Evolutionary conservation across 495 filamentous ascomycete species (phyloP), one percentile per base, ranked within the genome.

Genomic region (Aspergillus saccharolyticus): DNA sequence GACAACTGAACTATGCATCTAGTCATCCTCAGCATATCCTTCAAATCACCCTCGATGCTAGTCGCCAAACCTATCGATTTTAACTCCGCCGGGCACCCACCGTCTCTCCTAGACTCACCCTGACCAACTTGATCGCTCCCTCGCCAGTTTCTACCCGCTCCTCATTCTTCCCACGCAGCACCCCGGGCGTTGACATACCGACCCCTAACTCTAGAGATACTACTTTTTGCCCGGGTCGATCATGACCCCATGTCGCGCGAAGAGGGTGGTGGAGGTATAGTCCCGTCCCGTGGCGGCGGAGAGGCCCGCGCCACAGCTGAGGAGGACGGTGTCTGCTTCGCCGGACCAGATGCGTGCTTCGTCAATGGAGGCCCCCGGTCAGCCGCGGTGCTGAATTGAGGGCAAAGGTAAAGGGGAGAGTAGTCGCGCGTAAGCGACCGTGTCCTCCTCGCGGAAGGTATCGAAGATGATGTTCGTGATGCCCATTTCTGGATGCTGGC

Each of bases 121-220:
- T n/a, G 14, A 49, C 21, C 20, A 49, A 15, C 18, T n/a, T 10
- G 7, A 49, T n/a, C 20, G 10, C 10, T 21, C 46, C 46, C 21
- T 49, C 46, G 46, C 46, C 46, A 4, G 50, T 21, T 16, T 59
- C 50, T 1, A 70, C 58, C 18, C 65, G 22, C 44, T 66, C 60
- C 42, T 70, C 65, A 57, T 68, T 66, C 18, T 62, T 56, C 64
- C 65, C 67, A 21, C 67, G 47, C 46, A 70, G 22, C 15, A 70
- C 67, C 24, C 52, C 63, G 1, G 67, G 67, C 0, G 67, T 70
- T 42, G 67, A 67, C 45, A 70, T 20, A 12, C 65, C 67, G 20
- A 65, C 67, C 0, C 67, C 67, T 18, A 70, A 24, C 52, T 70
- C 67, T 9, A 70, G 54, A 46, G 67, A 53, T 2, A 70, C 67